These are phyloP conservation scores for Coccomyxa sp. DNA, from an alignment of 139 green algal genomes.

Conservation along the genomic window DNA sequence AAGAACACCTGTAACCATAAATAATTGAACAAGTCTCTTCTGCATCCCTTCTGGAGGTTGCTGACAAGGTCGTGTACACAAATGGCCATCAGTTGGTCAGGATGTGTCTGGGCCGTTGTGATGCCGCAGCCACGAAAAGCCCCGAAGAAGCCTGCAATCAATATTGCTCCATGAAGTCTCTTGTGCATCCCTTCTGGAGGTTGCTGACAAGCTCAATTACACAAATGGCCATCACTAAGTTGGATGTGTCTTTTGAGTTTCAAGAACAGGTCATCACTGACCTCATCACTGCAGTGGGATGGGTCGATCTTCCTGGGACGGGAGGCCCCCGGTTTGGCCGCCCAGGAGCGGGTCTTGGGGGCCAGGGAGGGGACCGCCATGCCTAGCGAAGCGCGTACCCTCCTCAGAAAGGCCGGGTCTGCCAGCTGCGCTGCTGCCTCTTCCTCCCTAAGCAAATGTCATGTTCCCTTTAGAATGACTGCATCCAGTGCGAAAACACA, in stretches of 20 bases:
- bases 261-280: not conserved
- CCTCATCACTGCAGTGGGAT: not conserved
- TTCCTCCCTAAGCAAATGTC: constrained; percentile 49
- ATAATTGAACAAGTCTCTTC: not conserved
- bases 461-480: too few species aligned
- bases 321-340: too few species aligned
- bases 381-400: constrained; percentile 16
- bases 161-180: too few species aligned
- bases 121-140: not conserved
- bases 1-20: constrained; percentile 35
- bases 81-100: not conserved
- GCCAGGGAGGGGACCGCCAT: not conserved
- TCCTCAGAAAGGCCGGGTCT: constrained; percentile 45
- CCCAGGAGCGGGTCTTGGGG: too few species aligned
- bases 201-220: not conserved
- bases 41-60: not conserved
- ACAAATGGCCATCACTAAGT: not conserved
- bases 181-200: not conserved
- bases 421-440: constrained; percentile 47
- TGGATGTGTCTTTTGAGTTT: too few species aligned
- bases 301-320: not conserved
- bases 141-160: too few species aligned
- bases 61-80: not conserved
- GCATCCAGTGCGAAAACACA: too few species aligned
- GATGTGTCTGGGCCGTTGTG: not conserved